A percentile compares a stretch with the other conserved stretches of the same genome.
Evolutionary conservation across 176 grass and related monocot species (phyloP).

Genomic region (Tillandsia leiboldiana): DNA sequence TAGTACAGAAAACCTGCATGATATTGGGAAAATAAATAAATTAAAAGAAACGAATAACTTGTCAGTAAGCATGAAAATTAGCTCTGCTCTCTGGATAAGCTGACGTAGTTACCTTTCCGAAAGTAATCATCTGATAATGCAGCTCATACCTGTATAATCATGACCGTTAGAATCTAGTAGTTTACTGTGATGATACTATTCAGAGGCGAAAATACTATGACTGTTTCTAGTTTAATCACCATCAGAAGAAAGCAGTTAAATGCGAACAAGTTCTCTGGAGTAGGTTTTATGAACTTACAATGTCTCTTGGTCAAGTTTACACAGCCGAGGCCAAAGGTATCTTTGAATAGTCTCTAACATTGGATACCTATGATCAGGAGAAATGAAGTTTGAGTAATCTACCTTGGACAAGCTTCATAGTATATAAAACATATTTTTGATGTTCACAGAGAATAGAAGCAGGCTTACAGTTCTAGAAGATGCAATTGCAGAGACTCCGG

Average conservation of each 20-base stretch:
- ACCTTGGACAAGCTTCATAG: background rate
- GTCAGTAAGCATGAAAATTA: background rate
- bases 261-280: background rate
- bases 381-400: slow-evolving; percentile 18
- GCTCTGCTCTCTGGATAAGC: background rate
- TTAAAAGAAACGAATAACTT: background rate
- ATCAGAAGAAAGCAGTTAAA: background rate
- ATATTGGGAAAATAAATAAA: background rate
- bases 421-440: slow-evolving; percentile 21
- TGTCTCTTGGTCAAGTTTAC: slow-evolving; percentile 90
- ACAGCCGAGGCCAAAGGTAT: slow-evolving; percentile 93
- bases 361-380: slow-evolving; percentile 65
- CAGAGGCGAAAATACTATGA: background rate
- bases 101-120: slow-evolving; percentile 64
- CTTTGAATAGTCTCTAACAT: slow-evolving; percentile 78
- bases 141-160: slow-evolving; percentile 75
- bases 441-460: slow-evolving; percentile 11
- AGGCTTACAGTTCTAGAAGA: slow-evolving; percentile 82
- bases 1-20: slow-evolving; percentile 94
- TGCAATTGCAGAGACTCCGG: slow-evolving; percentile 89
- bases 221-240: background rate
- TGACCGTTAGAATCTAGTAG: background rate
- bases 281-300: slow-evolving; percentile 49
- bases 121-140: slow-evolving; percentile 99
- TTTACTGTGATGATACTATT: background rate